Conservation (phyloP, 768 basidiomycete genomes). For the Lyophyllum semitale region DNA sequence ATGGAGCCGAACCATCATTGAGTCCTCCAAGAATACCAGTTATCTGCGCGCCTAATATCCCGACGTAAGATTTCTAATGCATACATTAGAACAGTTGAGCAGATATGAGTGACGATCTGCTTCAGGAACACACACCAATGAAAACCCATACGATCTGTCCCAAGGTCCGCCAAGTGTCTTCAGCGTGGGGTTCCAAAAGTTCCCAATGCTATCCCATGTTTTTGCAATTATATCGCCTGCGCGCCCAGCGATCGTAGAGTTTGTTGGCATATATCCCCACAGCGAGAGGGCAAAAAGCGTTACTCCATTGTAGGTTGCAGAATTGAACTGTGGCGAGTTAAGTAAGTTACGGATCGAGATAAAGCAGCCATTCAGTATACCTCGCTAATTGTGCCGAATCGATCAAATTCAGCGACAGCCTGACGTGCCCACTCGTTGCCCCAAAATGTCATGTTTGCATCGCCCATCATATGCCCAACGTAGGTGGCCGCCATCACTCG, state of each 20-base stretch:
- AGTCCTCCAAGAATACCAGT: conserved; percentile 28
- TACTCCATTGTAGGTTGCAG: conserved; percentile 30
- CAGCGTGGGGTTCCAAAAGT: conserved; percentile 28
- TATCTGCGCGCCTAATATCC: conserved; percentile 28
- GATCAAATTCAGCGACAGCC: conserved; percentile 27
- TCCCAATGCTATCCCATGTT: conserved; percentile 24
- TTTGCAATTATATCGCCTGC: conserved; percentile 26
- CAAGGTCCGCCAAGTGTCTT: conserved; percentile 28
- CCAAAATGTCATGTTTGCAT: conserved; percentile 32
- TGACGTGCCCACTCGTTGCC: conserved; percentile 30
- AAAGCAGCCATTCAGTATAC: conserved; percentile 8
- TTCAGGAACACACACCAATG: conserved; percentile 18
- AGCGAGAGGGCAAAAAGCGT: conserved; percentile 30
- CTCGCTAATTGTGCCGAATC: conserved; percentile 28
- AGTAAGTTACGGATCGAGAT: neutral
- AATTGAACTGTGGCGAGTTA: conserved; percentile 24
- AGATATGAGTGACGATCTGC: neutral
- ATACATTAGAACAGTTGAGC: neutral
- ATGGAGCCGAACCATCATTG: conserved; percentile 22
- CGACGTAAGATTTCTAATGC: conserved; percentile 24
- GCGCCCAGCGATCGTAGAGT: conserved; percentile 23
- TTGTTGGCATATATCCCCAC: conserved; percentile 32
- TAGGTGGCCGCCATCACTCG: conserved; percentile 32
- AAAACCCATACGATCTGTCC: conserved; percentile 31
- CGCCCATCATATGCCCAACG: conserved; percentile 29